phyloP scores from a whole-genome alignment of 2,329 filamentous ascomycete genomes.

The Colletotrichum brevisporum region DNA sequence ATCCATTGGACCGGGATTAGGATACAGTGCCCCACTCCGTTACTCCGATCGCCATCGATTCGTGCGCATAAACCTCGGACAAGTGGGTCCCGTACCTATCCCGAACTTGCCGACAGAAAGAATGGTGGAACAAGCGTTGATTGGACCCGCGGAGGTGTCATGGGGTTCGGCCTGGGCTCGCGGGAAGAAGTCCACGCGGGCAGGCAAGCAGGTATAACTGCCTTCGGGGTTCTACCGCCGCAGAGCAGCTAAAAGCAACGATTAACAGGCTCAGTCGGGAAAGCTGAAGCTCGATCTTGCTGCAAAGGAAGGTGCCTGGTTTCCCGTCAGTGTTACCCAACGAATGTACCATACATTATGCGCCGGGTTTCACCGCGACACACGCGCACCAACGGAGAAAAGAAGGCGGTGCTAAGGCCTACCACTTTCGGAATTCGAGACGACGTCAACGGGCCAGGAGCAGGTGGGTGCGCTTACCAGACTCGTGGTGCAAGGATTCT shows the following conservation, averaged over 20 bases:
- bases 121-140: not conserved
- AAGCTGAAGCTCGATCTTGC: not conserved
- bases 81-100: conserved; percentile 32
- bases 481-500: not conserved
- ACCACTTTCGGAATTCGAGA: conserved; percentile 7
- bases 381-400: conserved; percentile 33
- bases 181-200: not conserved
- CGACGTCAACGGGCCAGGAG: not conserved
- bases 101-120: conserved; percentile 33
- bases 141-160: conserved; percentile 3
- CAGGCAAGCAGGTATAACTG: not conserved
- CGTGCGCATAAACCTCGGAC: conserved; percentile 38
- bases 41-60: conserved; percentile 31
- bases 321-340: not conserved
- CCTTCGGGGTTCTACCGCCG: not conserved
- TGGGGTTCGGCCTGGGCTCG: not conserved
- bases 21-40: conserved; percentile 1
- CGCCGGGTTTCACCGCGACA: conserved; percentile 20
- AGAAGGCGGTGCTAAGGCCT: conserved; percentile 3
- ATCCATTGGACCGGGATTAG: conserved; percentile 17
- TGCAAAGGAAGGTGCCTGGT: not conserved
- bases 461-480: conserved; percentile 8
- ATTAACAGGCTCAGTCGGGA: not conserved
- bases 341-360: not conserved
- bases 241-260: too few species aligned